Conservation (phyloP, 345 rosid species). For the Lepidium sativum region DNA sequence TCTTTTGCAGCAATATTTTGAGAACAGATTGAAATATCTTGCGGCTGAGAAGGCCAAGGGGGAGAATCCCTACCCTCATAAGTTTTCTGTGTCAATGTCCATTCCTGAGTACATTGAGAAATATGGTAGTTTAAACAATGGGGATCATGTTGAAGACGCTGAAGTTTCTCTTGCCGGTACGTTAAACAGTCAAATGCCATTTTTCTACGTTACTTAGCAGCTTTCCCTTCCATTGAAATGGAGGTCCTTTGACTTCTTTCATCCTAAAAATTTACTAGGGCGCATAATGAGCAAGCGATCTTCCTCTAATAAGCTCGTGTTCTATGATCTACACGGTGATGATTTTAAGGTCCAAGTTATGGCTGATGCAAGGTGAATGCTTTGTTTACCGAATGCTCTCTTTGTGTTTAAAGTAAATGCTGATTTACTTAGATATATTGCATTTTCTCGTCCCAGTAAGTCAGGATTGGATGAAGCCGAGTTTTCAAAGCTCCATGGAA, state of each 20-base stretch:
- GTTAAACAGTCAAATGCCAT: neutral
- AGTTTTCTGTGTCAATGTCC: conserved; percentile 51
- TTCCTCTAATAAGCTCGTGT: conserved; percentile 80
- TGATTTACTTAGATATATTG: neutral
- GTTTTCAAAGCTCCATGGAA: conserved; percentile 58
- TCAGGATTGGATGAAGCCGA: conserved; percentile 70
- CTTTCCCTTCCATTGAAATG: neutral
- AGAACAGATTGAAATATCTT: conserved; percentile 69
- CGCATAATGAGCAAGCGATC: conserved; percentile 88
- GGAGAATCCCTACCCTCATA: conserved; percentile 81
- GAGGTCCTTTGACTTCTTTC: conserved; percentile 1
- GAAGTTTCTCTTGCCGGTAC: conserved; percentile 68
- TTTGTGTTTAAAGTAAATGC: neutral
- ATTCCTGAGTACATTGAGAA: conserved; percentile 51
- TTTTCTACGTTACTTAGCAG: neutral
- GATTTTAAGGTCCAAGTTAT: conserved; percentile 89
- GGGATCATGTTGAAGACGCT: conserved; percentile 62
- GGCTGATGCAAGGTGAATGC: conserved; percentile 79
- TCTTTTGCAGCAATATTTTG: conserved; percentile 72
- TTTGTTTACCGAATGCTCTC: neutral
- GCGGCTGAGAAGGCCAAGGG: conserved; percentile 60
- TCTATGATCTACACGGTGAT: conserved; percentile 70
- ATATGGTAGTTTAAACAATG: conserved; percentile 51
- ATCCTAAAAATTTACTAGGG: conserved; percentile 34
- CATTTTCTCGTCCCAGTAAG: conserved; percentile 41